phyloP scores from a whole-genome alignment of 768 basidiomycete genomes.

The Lactifluus piperatus region DNA sequence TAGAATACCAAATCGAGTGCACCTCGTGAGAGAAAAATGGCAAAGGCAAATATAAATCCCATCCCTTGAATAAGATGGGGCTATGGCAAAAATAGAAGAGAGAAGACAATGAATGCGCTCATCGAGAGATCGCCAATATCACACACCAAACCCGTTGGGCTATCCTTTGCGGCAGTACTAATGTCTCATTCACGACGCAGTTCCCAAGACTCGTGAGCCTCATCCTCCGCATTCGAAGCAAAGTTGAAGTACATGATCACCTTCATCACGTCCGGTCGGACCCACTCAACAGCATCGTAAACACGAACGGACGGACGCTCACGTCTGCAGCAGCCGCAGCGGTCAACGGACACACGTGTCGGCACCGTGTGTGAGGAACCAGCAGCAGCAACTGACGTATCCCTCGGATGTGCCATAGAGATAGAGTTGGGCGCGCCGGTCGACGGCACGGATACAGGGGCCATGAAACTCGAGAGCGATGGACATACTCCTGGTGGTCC shows the following conservation, averaged over 20 bases:
- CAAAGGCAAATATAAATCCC: too few relatives aligned
- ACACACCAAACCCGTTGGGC: not conserved
- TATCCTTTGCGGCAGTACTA: too few relatives aligned
- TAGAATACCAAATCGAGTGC: too few relatives aligned
- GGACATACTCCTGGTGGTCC: not conserved
- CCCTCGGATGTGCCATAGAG: too few relatives aligned
- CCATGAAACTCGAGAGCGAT: not conserved
- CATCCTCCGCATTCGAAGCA: not conserved
- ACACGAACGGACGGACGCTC: conserved; percentile 1
- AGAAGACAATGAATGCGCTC: too few relatives aligned
- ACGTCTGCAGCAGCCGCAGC: not conserved
- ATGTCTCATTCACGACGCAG: not conserved
- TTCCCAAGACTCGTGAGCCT: conserved; percentile 6
- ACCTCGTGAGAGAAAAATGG: too few relatives aligned
- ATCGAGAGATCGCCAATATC: too few relatives aligned
- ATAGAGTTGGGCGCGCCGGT: not conserved
- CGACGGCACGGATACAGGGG: not conserved
- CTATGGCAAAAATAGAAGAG: too few relatives aligned
- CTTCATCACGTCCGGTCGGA: conserved; percentile 6
- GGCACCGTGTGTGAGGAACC: not conserved
- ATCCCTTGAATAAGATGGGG: too few relatives aligned
- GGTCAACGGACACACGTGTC: not conserved
- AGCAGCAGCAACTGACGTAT: not conserved
- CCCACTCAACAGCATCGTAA: conserved; percentile 3
- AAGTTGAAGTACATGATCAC: conserved; percentile 3